Conservation (phyloP, 257 asterid genomes). For the Solanum habrochaites region DNA sequence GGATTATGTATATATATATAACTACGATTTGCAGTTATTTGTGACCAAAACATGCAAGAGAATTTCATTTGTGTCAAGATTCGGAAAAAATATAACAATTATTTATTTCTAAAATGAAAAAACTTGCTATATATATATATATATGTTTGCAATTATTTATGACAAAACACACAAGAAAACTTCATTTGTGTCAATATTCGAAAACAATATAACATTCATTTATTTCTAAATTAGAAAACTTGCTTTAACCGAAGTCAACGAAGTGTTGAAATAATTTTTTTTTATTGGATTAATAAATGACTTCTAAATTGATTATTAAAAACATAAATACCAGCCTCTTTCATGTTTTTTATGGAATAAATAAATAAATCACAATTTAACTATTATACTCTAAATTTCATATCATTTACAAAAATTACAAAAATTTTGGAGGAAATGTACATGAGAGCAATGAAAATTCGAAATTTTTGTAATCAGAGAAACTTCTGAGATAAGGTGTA, state of each 20-base stretch:
- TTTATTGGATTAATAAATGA: background rate
- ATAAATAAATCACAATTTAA: background rate
- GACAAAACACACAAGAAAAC: background rate
- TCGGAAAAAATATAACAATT: background rate
- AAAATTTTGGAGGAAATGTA: background rate
- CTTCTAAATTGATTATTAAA: background rate
- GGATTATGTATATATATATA: too few species aligned
- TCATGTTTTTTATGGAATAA: background rate
- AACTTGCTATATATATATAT: background rate
- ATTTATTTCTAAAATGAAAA: background rate
- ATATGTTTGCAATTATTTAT: background rate
- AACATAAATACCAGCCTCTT: background rate
- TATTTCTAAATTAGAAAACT: background rate
- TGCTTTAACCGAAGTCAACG: background rate
- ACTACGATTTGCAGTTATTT: background rate
- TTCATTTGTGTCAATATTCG: background rate
- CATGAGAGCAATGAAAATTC: too few species aligned
- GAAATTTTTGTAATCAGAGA: too few species aligned
- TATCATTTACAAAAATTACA: too few species aligned
- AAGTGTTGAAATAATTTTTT: background rate
- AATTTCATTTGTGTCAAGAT: background rate
- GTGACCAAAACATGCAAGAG: background rate
- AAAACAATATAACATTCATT: background rate
- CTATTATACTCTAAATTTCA: too few species aligned
- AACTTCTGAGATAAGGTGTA: too few species aligned